phyloP scores from a whole-genome alignment of 1,139 yeast species.

The Candida sp. region DNA sequence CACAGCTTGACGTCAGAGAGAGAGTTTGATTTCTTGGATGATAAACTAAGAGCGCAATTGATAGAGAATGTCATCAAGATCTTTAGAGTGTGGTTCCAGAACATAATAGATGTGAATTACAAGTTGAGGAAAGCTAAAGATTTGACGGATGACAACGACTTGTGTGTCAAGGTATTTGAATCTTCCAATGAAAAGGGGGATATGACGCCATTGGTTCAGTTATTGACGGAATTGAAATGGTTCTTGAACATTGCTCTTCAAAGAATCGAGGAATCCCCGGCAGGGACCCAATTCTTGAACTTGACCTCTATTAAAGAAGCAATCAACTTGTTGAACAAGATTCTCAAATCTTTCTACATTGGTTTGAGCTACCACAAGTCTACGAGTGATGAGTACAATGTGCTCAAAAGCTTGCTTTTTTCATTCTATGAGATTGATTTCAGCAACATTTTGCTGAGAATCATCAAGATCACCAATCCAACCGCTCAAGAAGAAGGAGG shows the following conservation, averaged over 20 bases:
- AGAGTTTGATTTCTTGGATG: slow-evolving; percentile 28
- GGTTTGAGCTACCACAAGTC: slow-evolving; percentile 17
- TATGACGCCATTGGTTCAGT: slow-evolving; percentile 14
- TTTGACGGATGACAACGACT: slow-evolving; percentile 4
- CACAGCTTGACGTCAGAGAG: neutral
- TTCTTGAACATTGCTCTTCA: slow-evolving; percentile 22
- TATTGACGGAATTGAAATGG: slow-evolving; percentile 23
- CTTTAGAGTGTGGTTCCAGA: slow-evolving; percentile 27
- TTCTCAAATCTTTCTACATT: slow-evolving; percentile 23
- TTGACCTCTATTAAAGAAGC: slow-evolving; percentile 31
- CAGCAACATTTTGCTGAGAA: slow-evolving; percentile 22
- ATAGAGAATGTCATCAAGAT: slow-evolving; percentile 29
- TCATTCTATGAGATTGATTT: slow-evolving; percentile 28
- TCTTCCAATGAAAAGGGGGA: slow-evolving; percentile 7
- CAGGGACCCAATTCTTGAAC: slow-evolving; percentile 18
- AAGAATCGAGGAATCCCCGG: slow-evolving; percentile 18
- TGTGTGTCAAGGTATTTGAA: slow-evolving; percentile 16
- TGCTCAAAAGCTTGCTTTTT: slow-evolving; percentile 24
- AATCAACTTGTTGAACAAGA: slow-evolving; percentile 28
- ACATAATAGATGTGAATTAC: slow-evolving; percentile 20
- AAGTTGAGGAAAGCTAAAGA: slow-evolving; percentile 7
- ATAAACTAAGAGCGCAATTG: slow-evolving; percentile 28
- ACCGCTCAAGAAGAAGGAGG: slow-evolving; percentile 9
- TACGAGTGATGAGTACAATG: slow-evolving; percentile 19
- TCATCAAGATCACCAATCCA: slow-evolving; percentile 30